A percentile compares a stretch with the other conserved stretches of the same genome.
Conservation (phyloP, 2,329 filamentous ascomycete genomes). For the Penicillium sp. region DNA sequence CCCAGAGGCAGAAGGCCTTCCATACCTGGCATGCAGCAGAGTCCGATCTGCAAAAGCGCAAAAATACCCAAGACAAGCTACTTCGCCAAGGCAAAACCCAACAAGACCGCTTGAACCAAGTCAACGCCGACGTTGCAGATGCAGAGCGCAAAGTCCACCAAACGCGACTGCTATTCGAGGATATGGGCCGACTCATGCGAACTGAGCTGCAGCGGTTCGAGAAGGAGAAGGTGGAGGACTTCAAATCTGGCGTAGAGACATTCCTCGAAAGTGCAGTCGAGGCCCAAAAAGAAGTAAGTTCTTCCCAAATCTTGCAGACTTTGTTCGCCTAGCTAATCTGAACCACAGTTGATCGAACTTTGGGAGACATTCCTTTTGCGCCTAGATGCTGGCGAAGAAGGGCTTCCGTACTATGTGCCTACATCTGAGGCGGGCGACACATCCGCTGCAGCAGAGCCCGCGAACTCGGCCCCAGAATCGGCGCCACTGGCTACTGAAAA, state of each 20-base stretch:
- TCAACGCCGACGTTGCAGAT: constrained; percentile 90
- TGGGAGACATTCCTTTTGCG: constrained; percentile 99
- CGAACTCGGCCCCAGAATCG: constrained; percentile 12
- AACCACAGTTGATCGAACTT: constrained; percentile 75
- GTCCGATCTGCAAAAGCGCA: constrained; percentile 85
- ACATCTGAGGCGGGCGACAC: constrained; percentile 22
- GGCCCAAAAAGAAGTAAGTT: constrained; percentile 90
- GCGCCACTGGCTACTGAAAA: constrained; percentile 15
- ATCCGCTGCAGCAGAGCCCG: constrained; percentile 20
- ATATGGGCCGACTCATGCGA: constrained; percentile 94
- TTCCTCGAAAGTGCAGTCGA: constrained; percentile 96
- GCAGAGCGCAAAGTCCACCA: constrained; percentile 92
- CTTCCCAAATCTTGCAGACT: constrained; percentile 12
- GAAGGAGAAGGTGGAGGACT: constrained; percentile 96
- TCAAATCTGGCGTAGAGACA: constrained; percentile 96
- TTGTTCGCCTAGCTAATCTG: constrained; percentile 3
- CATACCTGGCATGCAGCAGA: constrained; percentile 92
- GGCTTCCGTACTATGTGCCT: constrained; percentile 48
- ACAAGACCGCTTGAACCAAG: constrained; percentile 89
- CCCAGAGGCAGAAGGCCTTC: constrained; percentile 90
- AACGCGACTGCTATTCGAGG: constrained; percentile 84
- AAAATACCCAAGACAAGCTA: constrained; percentile 87
- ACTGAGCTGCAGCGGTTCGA: constrained; percentile 91
- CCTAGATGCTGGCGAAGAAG: constrained; percentile 89
- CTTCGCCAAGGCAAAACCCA: constrained; percentile 91